phyloP scores from a whole-genome alignment of 1,284 basidiomycete species.

The Ganoderma sp. region DNA sequence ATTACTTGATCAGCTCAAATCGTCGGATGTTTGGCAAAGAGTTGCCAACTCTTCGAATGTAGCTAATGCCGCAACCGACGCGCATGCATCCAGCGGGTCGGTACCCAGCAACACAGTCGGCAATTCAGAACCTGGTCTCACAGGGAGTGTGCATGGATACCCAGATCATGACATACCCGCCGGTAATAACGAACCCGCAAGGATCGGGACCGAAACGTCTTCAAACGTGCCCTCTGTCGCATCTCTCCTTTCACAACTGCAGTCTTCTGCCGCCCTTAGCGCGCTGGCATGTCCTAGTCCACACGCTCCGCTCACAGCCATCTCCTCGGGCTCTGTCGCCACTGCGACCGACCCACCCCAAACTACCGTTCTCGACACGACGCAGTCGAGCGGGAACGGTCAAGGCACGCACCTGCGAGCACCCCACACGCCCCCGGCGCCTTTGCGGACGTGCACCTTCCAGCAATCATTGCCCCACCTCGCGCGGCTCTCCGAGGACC shows the following conservation, averaged over 20 bases:
- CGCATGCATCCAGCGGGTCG: neutral
- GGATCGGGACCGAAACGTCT: slow-evolving; percentile 2
- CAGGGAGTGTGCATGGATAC: too few relatives aligned
- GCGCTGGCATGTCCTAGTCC: slow-evolving; percentile 19
- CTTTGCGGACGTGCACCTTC: slow-evolving; percentile 59
- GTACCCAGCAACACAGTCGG: neutral
- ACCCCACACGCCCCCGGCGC: slow-evolving; percentile 36
- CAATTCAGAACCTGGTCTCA: too few relatives aligned
- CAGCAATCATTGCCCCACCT: slow-evolving; percentile 67
- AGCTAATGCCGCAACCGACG: slow-evolving; percentile 6
- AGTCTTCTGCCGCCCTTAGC: slow-evolving; percentile 35
- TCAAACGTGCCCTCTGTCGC: slow-evolving; percentile 53
- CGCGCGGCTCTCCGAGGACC: slow-evolving; percentile 58
- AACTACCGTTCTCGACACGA: slow-evolving; percentile 19
- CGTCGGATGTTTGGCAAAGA: slow-evolving; percentile 71
- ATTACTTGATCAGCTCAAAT: slow-evolving; percentile 65
- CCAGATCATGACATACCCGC: neutral
- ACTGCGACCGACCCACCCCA: slow-evolving; percentile 15
- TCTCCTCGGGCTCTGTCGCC: slow-evolving; percentile 5
- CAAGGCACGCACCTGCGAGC: slow-evolving; percentile 12
- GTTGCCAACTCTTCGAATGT: slow-evolving; percentile 38
- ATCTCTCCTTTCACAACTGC: slow-evolving; percentile 69
- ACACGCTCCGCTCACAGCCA: slow-evolving; percentile 9
- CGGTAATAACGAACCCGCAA: neutral
- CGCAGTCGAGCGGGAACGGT: slow-evolving; percentile 2